Conservation (phyloP, 306 rosid species). For the Citrullus mucosospermus region DNA sequence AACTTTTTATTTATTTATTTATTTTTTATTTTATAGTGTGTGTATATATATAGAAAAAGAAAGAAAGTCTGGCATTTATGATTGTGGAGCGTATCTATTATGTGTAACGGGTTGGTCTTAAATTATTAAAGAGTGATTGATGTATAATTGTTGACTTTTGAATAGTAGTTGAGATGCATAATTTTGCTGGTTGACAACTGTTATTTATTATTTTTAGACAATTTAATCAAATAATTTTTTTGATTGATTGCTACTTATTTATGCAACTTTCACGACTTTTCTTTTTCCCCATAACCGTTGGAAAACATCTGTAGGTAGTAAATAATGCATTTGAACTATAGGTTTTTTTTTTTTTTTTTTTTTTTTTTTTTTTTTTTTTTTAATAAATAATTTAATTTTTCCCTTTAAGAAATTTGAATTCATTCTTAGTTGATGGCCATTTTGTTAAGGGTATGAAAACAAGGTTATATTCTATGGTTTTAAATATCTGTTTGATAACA, state of each 20-base stretch:
- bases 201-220: not conserved
- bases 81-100: not conserved
- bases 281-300: not conserved
- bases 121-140: not conserved
- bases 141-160: not conserved
- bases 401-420: too few species aligned
- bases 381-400: too few species aligned
- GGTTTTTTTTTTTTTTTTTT: too few species aligned
- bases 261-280: not conserved
- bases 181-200: not conserved
- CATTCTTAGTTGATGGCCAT: too few species aligned
- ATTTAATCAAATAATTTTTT: not conserved
- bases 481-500: too few species aligned
- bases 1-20: too few species aligned
- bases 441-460: too few species aligned
- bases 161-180: not conserved
- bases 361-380: too few species aligned
- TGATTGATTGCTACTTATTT: not conserved
- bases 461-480: too few species aligned
- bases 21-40: too few species aligned
- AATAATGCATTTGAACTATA: not conserved
- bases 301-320: not conserved
- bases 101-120: not conserved
- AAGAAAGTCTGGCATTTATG: too few species aligned
- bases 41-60: too few species aligned